Evolutionary conservation across 2,329 filamentous ascomycete genomes (phyloP).

Genomic region (Keithomyces neogunnii): DNA sequence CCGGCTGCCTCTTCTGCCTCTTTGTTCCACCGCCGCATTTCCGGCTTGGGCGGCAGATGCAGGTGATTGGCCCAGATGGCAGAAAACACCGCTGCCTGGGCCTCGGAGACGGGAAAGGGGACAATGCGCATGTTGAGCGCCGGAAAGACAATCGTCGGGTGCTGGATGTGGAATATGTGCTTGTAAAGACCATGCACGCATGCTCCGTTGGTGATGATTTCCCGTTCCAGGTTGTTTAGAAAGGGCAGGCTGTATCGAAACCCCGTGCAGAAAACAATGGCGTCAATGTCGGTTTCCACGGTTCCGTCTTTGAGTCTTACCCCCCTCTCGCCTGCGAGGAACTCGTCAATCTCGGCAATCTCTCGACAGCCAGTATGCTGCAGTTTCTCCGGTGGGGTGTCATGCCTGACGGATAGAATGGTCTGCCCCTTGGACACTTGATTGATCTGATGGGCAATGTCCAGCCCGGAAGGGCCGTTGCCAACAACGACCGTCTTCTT

Average conservation of each 20-base stretch:
- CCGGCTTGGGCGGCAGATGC: conserved; percentile 47
- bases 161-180: conserved; percentile 67
- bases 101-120: conserved; percentile 76
- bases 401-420: conserved; percentile 54
- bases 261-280: conserved; percentile 79
- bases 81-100: conserved; percentile 68
- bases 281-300: conserved; percentile 60
- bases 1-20: conserved; percentile 43
- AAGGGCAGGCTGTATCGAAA: conserved; percentile 85
- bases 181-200: conserved; percentile 67
- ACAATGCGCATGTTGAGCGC: conserved; percentile 74
- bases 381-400: conserved; percentile 35
- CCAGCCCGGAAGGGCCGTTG: conserved; percentile 74
- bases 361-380: conserved; percentile 39
- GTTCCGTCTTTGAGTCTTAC: conserved; percentile 60
- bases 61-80: conserved; percentile 69
- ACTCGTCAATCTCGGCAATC: conserved; percentile 51
- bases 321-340: conserved; percentile 42
- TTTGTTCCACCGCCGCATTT: conserved; percentile 65
- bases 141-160: conserved; percentile 72
- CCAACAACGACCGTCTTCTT: conserved; percentile 80
- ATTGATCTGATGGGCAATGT: conserved; percentile 72
- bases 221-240: conserved; percentile 33
- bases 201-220: conserved; percentile 58
- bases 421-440: conserved; percentile 50